These are phyloP conservation scores for Puccinia sorghi DNA, from an alignment of 1,284 basidiomycete species.

Conservation along the genomic window DNA sequence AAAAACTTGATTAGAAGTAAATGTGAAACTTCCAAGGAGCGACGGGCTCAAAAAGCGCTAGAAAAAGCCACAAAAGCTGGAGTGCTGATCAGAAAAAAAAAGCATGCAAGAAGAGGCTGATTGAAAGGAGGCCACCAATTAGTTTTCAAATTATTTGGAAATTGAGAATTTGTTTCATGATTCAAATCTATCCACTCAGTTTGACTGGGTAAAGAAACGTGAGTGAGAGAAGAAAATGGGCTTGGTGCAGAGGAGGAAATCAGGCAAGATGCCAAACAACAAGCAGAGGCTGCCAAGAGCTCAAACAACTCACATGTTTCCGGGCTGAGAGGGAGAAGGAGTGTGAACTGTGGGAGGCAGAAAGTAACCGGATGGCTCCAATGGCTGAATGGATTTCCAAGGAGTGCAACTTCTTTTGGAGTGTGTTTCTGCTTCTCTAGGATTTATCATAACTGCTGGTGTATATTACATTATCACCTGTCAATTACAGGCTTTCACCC, in stretches of 20 bases:
- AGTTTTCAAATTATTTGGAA: conserved; percentile 70
- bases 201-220: conserved; percentile 97
- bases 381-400: conserved; percentile 98
- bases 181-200: conserved; percentile 88
- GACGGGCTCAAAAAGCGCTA: conserved; percentile 53
- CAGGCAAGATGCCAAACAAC: conserved; percentile 73
- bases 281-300: conserved; percentile 82
- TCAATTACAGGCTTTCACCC: no score
- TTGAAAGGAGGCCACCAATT: conserved; percentile 55
- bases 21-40: conserved; percentile 47
- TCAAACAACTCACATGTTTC: conserved; percentile 83
- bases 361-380: conserved; percentile 83
- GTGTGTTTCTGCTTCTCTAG: no score
- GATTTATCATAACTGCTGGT: no score
- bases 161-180: conserved; percentile 97
- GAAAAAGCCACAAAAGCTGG: conserved; percentile 54
- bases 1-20: conserved; percentile 46
- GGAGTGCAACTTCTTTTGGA: no score
- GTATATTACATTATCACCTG: no score
- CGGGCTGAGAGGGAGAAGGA: conserved; percentile 91
- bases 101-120: conserved; percentile 52
- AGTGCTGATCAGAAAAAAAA: conserved; percentile 48
- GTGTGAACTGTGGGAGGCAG: conserved; percentile 81
- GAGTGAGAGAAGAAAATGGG: conserved; percentile 93
- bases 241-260: conserved; percentile 77